These are phyloP conservation scores for Erodium maritimum DNA, from an alignment of 345 rosid genomes.

Conservation along the genomic window DNA sequence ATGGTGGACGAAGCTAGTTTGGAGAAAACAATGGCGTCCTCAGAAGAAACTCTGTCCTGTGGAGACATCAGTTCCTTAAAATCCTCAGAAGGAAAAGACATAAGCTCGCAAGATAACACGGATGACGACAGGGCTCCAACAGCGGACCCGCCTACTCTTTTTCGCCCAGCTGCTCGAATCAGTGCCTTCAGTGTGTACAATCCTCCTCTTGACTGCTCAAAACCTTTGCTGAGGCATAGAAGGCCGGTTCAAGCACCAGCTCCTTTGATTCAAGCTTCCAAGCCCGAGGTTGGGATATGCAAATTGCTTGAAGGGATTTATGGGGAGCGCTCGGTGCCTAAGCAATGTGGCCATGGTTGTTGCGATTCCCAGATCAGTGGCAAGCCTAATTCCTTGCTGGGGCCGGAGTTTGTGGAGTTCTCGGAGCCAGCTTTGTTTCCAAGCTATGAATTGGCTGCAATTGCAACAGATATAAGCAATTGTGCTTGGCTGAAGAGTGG, in stretches of 20 bases:
- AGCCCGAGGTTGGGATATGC: constrained; percentile 36
- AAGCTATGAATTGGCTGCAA: constrained; percentile 64
- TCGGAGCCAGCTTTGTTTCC: constrained; percentile 47
- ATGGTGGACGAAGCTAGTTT: constrained; percentile 12
- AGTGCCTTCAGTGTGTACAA: constrained; percentile 44
- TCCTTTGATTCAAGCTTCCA: constrained; percentile 29
- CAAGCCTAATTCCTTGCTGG: constrained; percentile 36
- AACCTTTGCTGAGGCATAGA: constrained; percentile 23
- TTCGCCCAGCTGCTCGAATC: constrained; percentile 55
- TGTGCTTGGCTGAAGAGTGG: constrained; percentile 83
- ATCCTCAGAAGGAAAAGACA: no score
- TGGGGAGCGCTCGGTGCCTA: constrained; percentile 52
- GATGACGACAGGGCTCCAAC: constrained; percentile 22
- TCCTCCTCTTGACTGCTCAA: constrained; percentile 23
- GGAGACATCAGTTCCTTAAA: constrained; percentile 35
- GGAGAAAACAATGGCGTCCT: constrained; percentile 46
- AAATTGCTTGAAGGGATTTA: constrained; percentile 46
- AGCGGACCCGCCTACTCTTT: constrained; percentile 42
- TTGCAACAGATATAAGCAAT: constrained; percentile 69
- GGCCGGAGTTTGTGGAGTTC: constrained; percentile 70
- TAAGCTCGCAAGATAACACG: constrained; percentile 25
- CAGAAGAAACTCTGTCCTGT: constrained; percentile 69
- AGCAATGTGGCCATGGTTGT: constrained; percentile 60
- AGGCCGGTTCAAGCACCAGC: constrained; percentile 15
- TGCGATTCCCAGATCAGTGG: constrained; percentile 16